These are phyloP conservation scores for Psilocybe cubensis DNA, from an alignment of 768 basidiomycete genomes.

Conservation along the genomic window DNA sequence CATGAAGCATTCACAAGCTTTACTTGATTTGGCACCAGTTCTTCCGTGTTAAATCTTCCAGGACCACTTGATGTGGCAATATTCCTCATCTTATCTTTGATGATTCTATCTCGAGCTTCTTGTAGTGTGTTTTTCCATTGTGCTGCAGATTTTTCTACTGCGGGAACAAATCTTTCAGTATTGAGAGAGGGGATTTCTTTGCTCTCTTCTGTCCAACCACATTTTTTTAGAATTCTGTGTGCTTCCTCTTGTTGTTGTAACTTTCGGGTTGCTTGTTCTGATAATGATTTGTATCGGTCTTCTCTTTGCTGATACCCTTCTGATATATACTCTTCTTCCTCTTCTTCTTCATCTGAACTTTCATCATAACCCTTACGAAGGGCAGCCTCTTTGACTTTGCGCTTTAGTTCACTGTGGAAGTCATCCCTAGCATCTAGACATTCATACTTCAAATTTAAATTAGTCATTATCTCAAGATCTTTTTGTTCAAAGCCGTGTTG, in stretches of 20 bases:
- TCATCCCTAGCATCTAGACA: slow-evolving; percentile 39
- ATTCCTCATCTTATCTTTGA: not conserved
- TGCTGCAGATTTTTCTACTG: no score
- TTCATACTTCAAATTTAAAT: slow-evolving; percentile 37
- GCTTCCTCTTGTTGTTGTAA: not conserved
- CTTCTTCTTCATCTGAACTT: not conserved
- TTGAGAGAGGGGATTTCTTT: no score
- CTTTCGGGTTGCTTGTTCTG: not conserved
- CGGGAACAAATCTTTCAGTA: no score
- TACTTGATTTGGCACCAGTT: not conserved
- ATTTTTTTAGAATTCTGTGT: not conserved
- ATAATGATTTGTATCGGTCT: not conserved
- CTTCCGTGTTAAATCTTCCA: not conserved
- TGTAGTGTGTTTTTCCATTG: not conserved
- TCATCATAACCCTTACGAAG: not conserved
- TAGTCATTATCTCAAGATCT: slow-evolving; percentile 24
- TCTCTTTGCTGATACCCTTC: not conserved
- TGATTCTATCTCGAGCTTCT: not conserved
- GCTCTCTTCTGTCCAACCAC: not conserved
- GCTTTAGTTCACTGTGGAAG: slow-evolving; percentile 22
- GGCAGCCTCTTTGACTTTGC: not conserved
- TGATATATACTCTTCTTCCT: not conserved
- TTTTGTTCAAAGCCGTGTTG: slow-evolving; percentile 17
- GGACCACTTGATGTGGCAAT: not conserved
- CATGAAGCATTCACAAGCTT: not conserved